Conservation (phyloP, 257 asterid species). For the Fraxinus pennsylvanica region DNA sequence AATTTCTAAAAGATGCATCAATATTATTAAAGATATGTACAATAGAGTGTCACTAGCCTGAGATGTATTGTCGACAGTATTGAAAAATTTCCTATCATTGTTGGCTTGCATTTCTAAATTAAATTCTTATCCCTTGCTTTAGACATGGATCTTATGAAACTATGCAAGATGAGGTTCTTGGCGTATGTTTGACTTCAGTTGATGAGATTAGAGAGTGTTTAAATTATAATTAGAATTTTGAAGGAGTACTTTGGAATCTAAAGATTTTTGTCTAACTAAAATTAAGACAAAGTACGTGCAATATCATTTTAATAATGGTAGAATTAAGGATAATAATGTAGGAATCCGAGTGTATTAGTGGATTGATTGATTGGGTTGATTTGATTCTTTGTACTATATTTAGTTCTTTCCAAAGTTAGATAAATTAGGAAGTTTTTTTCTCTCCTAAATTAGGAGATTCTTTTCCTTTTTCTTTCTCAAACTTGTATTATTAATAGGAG, state of each 20-base stretch:
- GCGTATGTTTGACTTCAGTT: not conserved
- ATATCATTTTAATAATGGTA: not conserved
- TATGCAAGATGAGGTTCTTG: not conserved
- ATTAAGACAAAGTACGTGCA: not conserved
- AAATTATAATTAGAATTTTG: not conserved
- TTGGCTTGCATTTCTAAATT: not conserved
- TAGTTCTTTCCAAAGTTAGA: too few species aligned
- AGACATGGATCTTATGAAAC: not conserved
- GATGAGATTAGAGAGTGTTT: not conserved
- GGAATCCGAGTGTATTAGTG: too few species aligned
- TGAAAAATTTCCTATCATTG: not conserved
- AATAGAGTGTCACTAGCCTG: not conserved
- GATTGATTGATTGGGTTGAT: too few species aligned
- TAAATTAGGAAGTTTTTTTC: too few species aligned
- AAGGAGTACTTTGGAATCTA: not conserved
- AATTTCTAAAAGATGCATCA: not conserved
- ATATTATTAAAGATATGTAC: not conserved
- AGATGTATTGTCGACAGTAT: not conserved
- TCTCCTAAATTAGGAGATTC: too few species aligned
- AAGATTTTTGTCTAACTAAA: not conserved
- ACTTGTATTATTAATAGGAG: too few species aligned
- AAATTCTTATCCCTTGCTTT: not conserved
- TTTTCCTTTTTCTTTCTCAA: too few species aligned
- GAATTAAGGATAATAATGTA: not conserved
- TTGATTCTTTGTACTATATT: too few species aligned